A percentile compares a stretch with the other conserved stretches of the same genome.
Evolutionary conservation across 768 basidiomycete species (phyloP).

Genomic region (Hortiboletus flavorubellus): DNA sequence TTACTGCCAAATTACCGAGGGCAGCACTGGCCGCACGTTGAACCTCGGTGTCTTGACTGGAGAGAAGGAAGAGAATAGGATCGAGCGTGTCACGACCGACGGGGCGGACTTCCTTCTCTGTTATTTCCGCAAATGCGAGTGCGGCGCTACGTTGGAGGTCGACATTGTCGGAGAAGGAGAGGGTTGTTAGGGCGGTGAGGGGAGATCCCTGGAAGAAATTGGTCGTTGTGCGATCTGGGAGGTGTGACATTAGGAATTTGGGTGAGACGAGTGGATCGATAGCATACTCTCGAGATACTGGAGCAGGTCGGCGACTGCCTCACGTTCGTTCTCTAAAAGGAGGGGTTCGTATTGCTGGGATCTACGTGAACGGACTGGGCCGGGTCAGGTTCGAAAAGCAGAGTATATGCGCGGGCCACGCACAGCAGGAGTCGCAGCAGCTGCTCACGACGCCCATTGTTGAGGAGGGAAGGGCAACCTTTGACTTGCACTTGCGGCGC

Average conservation of each 20-base stretch:
- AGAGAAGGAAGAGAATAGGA: constrained; percentile 94
- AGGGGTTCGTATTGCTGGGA: constrained; percentile 86
- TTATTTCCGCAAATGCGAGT: constrained; percentile 98
- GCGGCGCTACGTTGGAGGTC: constrained; percentile 98
- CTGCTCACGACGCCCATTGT: constrained; percentile 73
- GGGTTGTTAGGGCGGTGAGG: constrained; percentile 88
- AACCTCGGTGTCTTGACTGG: constrained; percentile 97
- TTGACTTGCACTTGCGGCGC: constrained; percentile 10
- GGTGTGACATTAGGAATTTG: not conserved
- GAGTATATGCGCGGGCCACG: constrained; percentile 29
- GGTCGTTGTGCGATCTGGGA: constrained; percentile 84
- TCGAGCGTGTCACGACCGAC: constrained; percentile 97
- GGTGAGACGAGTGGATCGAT: constrained; percentile 1
- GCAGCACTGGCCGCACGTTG: constrained; percentile 98
- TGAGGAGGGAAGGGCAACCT: not conserved
- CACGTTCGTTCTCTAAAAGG: constrained; percentile 88
- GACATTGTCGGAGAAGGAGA: constrained; percentile 98
- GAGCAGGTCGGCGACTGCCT: constrained; percentile 95
- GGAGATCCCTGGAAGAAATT: constrained; percentile 97
- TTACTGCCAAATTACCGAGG: constrained; percentile 95
- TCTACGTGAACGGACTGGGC: constrained; percentile 72
- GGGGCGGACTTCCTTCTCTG: constrained; percentile 97
- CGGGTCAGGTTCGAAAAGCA: constrained; percentile 12
- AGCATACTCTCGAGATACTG: constrained; percentile 94
- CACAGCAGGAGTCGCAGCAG: constrained; percentile 85